Percentiles rank a stretch among this genome's conserved stretches.
phyloP scores from a whole-genome alignment of 495 filamentous ascomycete species.

The Penicillium riverlandense region DNA sequence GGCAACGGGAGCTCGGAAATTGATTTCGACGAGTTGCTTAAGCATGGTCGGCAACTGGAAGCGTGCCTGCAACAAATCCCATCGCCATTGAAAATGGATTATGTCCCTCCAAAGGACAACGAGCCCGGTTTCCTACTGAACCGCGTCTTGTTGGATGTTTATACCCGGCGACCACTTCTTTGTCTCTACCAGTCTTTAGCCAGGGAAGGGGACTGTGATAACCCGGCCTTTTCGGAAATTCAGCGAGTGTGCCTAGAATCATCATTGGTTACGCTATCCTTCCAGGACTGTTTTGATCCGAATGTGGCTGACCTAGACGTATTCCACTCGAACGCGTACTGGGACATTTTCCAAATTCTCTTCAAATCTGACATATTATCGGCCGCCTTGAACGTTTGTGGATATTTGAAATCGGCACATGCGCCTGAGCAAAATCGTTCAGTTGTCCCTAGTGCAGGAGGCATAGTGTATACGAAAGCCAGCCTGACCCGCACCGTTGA shows the following conservation, averaged over 20 bases:
- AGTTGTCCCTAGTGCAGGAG: background rate
- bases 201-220: background rate
- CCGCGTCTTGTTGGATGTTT: slow-evolving; percentile 13
- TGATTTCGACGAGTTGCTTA: slow-evolving; percentile 4
- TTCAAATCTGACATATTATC: slow-evolving; percentile 20
- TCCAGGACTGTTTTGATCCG: slow-evolving; percentile 23
- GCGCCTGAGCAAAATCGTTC: background rate
- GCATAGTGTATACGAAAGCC: slow-evolving; percentile 7
- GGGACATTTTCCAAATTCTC: slow-evolving; percentile 16
- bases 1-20: slow-evolving; percentile 1
- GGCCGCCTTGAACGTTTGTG: slow-evolving; percentile 18
- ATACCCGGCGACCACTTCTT: slow-evolving; percentile 16
- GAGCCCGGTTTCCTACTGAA: slow-evolving; percentile 4
- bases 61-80: slow-evolving; percentile 7
- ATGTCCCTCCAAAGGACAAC: background rate
- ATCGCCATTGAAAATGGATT: slow-evolving; percentile 1
- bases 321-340: slow-evolving; percentile 8
- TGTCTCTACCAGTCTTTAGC: slow-evolving; percentile 14
- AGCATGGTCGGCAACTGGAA: slow-evolving; percentile 8
- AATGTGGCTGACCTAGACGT: slow-evolving; percentile 10
- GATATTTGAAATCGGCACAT: slow-evolving; percentile 7
- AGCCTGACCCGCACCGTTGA: slow-evolving; percentile 13
- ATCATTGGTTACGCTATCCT: slow-evolving; percentile 14
- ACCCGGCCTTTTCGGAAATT: slow-evolving; percentile 5
- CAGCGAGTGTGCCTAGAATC: slow-evolving; percentile 12